Conservation (phyloP, 768 basidiomycete genomes). For the Trametes cinnabarina region DNA sequence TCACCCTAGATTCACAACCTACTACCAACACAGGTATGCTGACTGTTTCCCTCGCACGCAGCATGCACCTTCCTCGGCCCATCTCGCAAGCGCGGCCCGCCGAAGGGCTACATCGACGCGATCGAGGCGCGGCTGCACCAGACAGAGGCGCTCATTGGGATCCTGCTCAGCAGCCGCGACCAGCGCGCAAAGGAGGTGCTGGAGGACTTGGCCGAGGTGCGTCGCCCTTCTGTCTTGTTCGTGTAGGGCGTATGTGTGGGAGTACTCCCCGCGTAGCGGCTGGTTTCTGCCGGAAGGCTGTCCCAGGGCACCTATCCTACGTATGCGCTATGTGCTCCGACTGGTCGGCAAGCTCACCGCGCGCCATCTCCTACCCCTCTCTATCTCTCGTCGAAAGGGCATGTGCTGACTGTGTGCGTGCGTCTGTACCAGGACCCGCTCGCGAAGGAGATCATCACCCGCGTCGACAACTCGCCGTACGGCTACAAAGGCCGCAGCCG, state of each 20-base stretch:
- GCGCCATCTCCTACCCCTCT: no score
- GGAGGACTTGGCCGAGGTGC: conserved; percentile 36
- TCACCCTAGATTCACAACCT: not conserved
- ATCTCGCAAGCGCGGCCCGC: conserved; percentile 80
- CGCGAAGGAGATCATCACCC: conserved; percentile 75
- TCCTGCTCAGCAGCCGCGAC: conserved; percentile 56
- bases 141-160: conserved; percentile 85
- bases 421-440: conserved; percentile 62
- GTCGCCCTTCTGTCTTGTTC: not conserved
- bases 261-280: no score
- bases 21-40: not conserved
- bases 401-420: no score
- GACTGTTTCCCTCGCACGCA: conserved; percentile 27
- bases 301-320: no score
- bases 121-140: conserved; percentile 90
- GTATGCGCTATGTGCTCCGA: no score
- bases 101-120: conserved; percentile 94
- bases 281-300: no score
- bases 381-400: no score
- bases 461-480: conserved; percentile 80
- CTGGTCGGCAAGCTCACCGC: no score
- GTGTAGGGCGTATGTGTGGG: not conserved
- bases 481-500: conserved; percentile 68
- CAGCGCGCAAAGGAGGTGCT: conserved; percentile 38
- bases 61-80: conserved; percentile 79